Percentiles rank a stretch among this genome's conserved stretches.
These are phyloP conservation scores for Casaregolazyma lundiana DNA, from an alignment of 1,139 yeast species.

Conservation along the genomic window DNA sequence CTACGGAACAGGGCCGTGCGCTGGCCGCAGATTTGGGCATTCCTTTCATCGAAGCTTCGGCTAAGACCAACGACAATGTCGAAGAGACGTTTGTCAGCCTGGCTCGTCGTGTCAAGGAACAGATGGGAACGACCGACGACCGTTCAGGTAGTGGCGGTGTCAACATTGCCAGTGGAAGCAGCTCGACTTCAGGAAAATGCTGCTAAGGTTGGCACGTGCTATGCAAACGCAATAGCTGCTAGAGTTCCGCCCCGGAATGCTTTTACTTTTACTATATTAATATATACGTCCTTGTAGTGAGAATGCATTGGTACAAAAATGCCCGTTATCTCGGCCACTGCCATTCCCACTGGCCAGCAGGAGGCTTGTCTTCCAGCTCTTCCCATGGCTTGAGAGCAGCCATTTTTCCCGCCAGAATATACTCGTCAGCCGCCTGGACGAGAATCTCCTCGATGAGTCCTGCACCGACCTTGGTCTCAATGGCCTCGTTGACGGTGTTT, in stretches of 20 bases:
- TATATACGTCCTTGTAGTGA: constrained; percentile 1
- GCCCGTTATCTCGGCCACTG: too few relatives aligned
- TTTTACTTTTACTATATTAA: neutral
- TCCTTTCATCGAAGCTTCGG: constrained; percentile 93
- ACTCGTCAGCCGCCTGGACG: constrained; percentile 81
- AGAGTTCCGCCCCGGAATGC: too few relatives aligned
- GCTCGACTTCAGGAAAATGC: constrained; percentile 9
- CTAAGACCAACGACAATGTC: constrained; percentile 88
- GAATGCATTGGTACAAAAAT: constrained; percentile 4
- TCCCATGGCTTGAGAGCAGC: constrained; percentile 62
- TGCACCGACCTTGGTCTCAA: constrained; percentile 72
- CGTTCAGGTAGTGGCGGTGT: neutral
- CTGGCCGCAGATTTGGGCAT: constrained; percentile 84
- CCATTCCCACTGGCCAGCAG: constrained; percentile 37
- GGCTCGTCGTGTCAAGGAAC: constrained; percentile 84
- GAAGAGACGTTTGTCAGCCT: constrained; percentile 87
- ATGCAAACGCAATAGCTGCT: neutral
- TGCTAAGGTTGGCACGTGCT: constrained; percentile 23
- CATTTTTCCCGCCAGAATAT: constrained; percentile 61
- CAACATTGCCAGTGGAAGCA: neutral
- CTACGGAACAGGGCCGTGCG: constrained; percentile 83
- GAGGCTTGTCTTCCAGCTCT: constrained; percentile 38
- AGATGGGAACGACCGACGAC: constrained; percentile 36
- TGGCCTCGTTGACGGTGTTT: constrained; percentile 59
- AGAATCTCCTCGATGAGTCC: constrained; percentile 82